These are phyloP conservation scores for Myxozyma neglecta DNA, from an alignment of 805 yeast genomes.

Conservation along the genomic window DNA sequence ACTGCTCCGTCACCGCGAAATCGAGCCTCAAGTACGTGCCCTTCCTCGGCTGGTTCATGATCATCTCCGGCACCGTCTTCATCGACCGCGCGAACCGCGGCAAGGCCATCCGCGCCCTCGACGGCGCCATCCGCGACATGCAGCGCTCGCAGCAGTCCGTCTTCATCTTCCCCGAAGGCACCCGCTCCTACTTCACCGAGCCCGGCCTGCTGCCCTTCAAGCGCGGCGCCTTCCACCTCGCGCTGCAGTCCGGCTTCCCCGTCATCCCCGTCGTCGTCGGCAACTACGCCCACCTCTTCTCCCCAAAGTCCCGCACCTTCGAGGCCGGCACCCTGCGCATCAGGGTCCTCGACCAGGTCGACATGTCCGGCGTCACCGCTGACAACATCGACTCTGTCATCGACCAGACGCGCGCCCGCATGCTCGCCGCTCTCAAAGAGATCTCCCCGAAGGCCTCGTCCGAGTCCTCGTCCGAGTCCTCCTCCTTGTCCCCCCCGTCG, in stretches of 20 bases:
- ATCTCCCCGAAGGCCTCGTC: too few relatives aligned
- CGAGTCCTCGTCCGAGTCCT: slow-evolving; percentile 4
- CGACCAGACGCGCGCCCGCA: slow-evolving; percentile 54
- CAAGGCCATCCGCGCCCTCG: slow-evolving; percentile 73
- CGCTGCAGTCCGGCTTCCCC: slow-evolving; percentile 88
- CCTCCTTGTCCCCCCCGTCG: too few relatives aligned
- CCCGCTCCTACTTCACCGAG: slow-evolving; percentile 73
- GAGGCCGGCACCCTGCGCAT: slow-evolving; percentile 67
- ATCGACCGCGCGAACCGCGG: slow-evolving; percentile 77
- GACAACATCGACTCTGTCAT: slow-evolving; percentile 69
- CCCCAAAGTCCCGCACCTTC: slow-evolving; percentile 61
- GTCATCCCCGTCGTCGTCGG: slow-evolving; percentile 84
- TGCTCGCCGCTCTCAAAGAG: slow-evolving; percentile 45
- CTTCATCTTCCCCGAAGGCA: slow-evolving; percentile 96
- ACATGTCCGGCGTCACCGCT: slow-evolving; percentile 65
- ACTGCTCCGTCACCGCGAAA: slow-evolving; percentile 91
- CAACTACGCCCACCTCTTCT: slow-evolving; percentile 75
- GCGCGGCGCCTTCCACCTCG: slow-evolving; percentile 97
- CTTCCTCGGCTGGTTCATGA: slow-evolving; percentile 93
- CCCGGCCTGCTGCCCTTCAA: slow-evolving; percentile 83
- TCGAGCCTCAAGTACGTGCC: slow-evolving; percentile 81
- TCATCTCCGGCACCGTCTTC: slow-evolving; percentile 84
- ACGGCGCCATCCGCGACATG: slow-evolving; percentile 63
- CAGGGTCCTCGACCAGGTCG: slow-evolving; percentile 72
- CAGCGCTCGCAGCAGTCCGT: slow-evolving; percentile 67